Evolutionary conservation across 2,329 filamentous ascomycete species (phyloP), one percentile per base, ranked within the genome.

Genomic region (Paramyrothecium sp.): DNA sequence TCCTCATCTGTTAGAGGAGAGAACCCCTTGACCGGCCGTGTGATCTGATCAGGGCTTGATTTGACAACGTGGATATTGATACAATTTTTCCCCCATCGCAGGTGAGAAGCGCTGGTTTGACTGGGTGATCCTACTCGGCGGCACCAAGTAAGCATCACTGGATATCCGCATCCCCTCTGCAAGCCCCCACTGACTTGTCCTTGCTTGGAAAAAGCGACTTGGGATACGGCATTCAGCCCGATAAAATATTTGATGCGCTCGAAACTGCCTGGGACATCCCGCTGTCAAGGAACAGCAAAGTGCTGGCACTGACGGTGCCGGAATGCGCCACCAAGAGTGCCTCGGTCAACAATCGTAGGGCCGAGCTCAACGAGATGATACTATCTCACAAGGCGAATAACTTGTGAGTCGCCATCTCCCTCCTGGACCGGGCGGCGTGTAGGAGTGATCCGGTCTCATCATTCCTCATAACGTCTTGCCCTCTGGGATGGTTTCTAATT

Each of bases 291-390:
- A 78, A 78, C 12, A 75, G 76, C 63, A 84, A 84, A 58, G 81
- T 89, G 10, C 78, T 90, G 3, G 85, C 85, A 4, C 74, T 89
- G 52, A 89, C 86, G 0, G 76, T 90, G 2, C 85, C 84, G 0
- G 86, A 88, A 61, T 78, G 77, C 23, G 66, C 70, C 7, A 55
- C 63, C 22, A 65, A 62, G 21, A 60, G 60, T 7, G 61, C 65
- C n/a, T 61, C 61, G 21, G 56, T 78, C 20, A 68, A 70, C 19
- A 59, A 61, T 26, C 68, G 64, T 38, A 74, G 83, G 7, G 69
- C 76, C 22, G 65, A 70, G 21, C 69, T 89, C 54, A 89, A 89
- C 63, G 60, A 69, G 2, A 66, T 73, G 34, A 89, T 89, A 56
- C 74, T 79, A 61, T 67, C 65, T 3, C 78, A 86, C 61, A 67